A percentile compares a stretch with the other conserved stretches of the same genome.
phyloP scores from a whole-genome alignment of 2,329 filamentous ascomycete species.

The Penicillium sp. region DNA sequence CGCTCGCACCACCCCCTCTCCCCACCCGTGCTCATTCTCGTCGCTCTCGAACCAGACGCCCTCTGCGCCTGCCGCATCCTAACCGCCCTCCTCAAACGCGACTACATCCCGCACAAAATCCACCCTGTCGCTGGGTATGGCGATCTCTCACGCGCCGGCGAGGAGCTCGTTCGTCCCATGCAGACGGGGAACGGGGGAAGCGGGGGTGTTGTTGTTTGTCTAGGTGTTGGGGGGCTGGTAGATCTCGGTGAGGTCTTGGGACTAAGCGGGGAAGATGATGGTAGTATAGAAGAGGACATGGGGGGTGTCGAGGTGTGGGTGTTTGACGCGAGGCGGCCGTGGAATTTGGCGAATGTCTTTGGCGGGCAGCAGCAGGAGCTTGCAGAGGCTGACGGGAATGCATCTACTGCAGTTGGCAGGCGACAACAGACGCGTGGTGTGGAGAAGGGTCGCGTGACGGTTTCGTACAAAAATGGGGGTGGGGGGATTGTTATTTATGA shows the following conservation, averaged over 20 bases:
- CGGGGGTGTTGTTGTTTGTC: slow-evolving; percentile 87
- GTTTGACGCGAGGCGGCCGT: slow-evolving; percentile 86
- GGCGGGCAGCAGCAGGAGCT: slow-evolving; percentile 62
- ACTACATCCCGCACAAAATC: slow-evolving; percentile 97
- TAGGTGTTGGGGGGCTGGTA: slow-evolving; percentile 90
- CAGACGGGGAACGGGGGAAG: slow-evolving; percentile 81
- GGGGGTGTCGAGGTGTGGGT: slow-evolving; percentile 95
- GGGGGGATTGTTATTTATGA: slow-evolving; percentile 95
- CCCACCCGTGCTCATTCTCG: slow-evolving; percentile 87
- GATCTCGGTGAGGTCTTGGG: slow-evolving; percentile 82
- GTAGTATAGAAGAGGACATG: slow-evolving; percentile 58
- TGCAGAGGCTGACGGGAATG: slow-evolving; percentile 48
- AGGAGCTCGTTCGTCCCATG: slow-evolving; percentile 82
- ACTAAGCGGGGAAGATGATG: slow-evolving; percentile 70
- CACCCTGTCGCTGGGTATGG: slow-evolving; percentile 92
- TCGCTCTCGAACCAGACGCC: slow-evolving; percentile 91
- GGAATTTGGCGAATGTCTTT: slow-evolving; percentile 95
- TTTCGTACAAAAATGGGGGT: slow-evolving; percentile 70
- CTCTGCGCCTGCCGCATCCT: slow-evolving; percentile 95
- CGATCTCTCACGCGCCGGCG: slow-evolving; percentile 80
- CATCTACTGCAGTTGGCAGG: slow-evolving; percentile 9
- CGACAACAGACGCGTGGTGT: slow-evolving; percentile 67
- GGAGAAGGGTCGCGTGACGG: slow-evolving; percentile 71
- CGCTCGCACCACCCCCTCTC: slow-evolving; percentile 86
- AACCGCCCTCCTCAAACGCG: slow-evolving; percentile 89